Conservation (phyloP, 352 stramenopile species). For the Aphanomyces invadans region DNA sequence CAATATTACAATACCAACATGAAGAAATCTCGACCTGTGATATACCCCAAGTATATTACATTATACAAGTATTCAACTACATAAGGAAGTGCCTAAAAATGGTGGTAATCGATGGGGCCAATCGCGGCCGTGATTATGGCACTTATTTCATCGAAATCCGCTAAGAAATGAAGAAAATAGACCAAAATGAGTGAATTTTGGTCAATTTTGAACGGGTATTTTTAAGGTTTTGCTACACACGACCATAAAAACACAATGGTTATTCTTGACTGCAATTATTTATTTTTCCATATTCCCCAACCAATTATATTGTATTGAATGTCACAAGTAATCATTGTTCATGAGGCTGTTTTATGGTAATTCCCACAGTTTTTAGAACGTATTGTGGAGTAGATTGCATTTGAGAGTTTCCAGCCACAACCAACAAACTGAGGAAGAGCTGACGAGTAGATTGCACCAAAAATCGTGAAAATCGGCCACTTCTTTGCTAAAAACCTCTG, state of each 20-base stretch:
- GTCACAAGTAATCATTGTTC: background rate
- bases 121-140: background rate
- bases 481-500: background rate
- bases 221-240: background rate
- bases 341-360: background rate
- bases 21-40: background rate
- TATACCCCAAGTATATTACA: background rate
- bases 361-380: background rate
- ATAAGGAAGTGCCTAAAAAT: background rate
- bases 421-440: background rate
- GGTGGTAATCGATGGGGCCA: background rate
- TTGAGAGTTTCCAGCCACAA: background rate
- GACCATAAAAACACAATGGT: background rate
- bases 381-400: background rate
- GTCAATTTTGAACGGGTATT: background rate
- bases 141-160: conserved; percentile 11
- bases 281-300: background rate
- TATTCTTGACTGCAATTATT: conserved; percentile 1
- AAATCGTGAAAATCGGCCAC: background rate
- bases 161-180: background rate
- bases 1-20: background rate
- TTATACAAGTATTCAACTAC: background rate
- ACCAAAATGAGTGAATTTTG: conserved; percentile 4
- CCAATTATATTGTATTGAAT: background rate
- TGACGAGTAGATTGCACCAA: background rate